phyloP scores from a whole-genome alignment of 1,139 yeast genomes.

The Casaregolazyma lundiana region DNA sequence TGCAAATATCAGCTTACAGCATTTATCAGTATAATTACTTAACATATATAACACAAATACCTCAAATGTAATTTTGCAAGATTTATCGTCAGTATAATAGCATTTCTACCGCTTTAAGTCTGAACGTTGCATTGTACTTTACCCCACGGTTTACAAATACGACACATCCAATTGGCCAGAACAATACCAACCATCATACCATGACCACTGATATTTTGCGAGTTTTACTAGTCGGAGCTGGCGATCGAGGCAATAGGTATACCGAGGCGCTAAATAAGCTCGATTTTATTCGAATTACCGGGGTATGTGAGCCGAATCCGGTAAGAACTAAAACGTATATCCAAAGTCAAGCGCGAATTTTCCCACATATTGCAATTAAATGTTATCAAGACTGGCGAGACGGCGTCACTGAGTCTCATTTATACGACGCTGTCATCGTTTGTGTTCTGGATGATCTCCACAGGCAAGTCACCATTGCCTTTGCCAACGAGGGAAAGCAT shows the following conservation, averaged over 20 bases:
- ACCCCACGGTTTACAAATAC: background rate
- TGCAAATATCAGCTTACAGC: too few relatives aligned
- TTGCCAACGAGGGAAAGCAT: constrained; percentile 25
- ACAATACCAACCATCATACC: background rate
- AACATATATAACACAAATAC: too few relatives aligned
- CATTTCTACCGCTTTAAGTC: too few relatives aligned
- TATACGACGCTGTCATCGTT: constrained; percentile 24
- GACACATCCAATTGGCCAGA: background rate
- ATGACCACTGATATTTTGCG: constrained; percentile 17
- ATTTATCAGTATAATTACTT: too few relatives aligned
- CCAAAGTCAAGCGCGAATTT: constrained; percentile 5
- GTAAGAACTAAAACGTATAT: constrained; percentile 18
- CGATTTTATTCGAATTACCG: constrained; percentile 22
- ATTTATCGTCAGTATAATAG: too few relatives aligned
- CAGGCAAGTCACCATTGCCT: constrained; percentile 27
- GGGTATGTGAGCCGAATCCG: constrained; percentile 23
- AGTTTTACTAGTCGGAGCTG: constrained; percentile 24
- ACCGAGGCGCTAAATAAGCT: constrained; percentile 21
- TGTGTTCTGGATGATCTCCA: constrained; percentile 27
- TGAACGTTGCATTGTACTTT: too few relatives aligned
- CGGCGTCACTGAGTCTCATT: constrained; percentile 17
- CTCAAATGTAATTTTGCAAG: too few relatives aligned
- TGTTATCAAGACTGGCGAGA: constrained; percentile 23
- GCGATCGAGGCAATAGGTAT: constrained; percentile 24
- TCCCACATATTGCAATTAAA: constrained; percentile 10